phyloP scores from a whole-genome alignment of 73 alveolate species.

The Stentor roeselii region DNA sequence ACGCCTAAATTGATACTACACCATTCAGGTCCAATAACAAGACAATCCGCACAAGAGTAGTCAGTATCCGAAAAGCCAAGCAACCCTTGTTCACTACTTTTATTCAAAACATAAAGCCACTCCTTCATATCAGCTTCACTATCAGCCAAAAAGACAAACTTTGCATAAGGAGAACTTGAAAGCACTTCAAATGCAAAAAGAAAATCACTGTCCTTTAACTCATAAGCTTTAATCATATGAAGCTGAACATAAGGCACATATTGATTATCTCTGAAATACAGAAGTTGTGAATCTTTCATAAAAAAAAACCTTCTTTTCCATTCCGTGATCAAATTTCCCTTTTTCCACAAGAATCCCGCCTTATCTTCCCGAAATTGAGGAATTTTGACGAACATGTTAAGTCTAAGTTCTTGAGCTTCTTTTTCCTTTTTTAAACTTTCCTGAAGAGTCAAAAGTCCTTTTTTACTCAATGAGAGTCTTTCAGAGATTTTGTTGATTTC shows the following conservation, averaged over 20 bases:
- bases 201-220: background rate
- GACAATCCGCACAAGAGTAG: conserved; percentile 26
- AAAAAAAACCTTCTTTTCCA: conserved; percentile 22
- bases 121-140: conserved; percentile 23
- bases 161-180: background rate
- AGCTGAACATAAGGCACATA: background rate
- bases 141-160: conserved; percentile 1
- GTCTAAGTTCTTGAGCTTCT: background rate
- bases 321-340: background rate
- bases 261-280: background rate
- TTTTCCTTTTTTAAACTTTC: conserved; percentile 15
- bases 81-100: background rate
- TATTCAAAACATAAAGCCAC: background rate
- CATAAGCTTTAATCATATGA: background rate
- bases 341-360: conserved; percentile 17
- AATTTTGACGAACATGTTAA: background rate
- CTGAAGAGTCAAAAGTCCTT: background rate
- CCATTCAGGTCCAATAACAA: background rate
- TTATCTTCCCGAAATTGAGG: conserved; percentile 12
- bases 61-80: background rate
- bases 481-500: background rate
- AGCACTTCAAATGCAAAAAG: conserved; percentile 16
- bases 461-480: background rate
- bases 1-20: conserved; percentile 61
- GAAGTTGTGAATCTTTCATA: background rate